These are phyloP conservation scores for Cyanodermella asteris DNA, from an alignment of 2,329 filamentous ascomycete species.

Conservation along the genomic window DNA sequence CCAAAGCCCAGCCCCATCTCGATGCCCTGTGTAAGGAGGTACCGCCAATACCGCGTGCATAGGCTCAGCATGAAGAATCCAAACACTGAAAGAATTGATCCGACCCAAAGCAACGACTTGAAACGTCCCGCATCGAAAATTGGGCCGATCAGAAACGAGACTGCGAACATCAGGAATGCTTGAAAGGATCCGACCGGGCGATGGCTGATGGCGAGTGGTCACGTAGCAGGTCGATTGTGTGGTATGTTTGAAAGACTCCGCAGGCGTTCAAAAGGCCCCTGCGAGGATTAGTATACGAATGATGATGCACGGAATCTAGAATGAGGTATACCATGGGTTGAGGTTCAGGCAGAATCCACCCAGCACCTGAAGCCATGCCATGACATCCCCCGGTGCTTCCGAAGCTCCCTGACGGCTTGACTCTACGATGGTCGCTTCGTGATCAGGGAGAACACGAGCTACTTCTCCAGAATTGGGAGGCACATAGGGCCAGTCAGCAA, in stretches of 20 bases:
- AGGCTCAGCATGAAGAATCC: conserved; percentile 29
- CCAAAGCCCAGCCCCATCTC: conserved; percentile 12
- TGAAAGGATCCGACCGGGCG: conserved; percentile 29
- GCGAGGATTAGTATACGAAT: too few relatives aligned
- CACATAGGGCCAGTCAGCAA: too few relatives aligned
- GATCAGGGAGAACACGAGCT: too few relatives aligned
- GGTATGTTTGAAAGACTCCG: too few relatives aligned
- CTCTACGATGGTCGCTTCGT: too few relatives aligned
- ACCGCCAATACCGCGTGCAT: conserved; percentile 22
- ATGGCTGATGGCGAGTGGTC: conserved; percentile 15
- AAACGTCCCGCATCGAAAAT: conserved; percentile 27
- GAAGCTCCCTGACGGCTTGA: too few relatives aligned
- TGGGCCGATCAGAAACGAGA: conserved; percentile 23
- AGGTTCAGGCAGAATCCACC: conserved; percentile 10
- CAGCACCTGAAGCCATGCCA: conserved; percentile 12
- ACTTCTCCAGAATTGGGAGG: too few relatives aligned
- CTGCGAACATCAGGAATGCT: conserved; percentile 22
- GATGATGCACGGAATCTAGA: too few relatives aligned
- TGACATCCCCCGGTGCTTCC: too few relatives aligned
- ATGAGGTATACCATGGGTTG: conserved; percentile 16
- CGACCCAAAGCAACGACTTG: conserved; percentile 18
- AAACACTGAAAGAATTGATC: conserved; percentile 22
- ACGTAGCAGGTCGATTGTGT: too few relatives aligned
- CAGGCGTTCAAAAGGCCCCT: too few relatives aligned
- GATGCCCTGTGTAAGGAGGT: conserved; percentile 15